A percentile compares a stretch with the other conserved stretches of the same genome.
Conservation (phyloP, 2,329 filamentous ascomycete species). For the Phoma herbarum region DNA sequence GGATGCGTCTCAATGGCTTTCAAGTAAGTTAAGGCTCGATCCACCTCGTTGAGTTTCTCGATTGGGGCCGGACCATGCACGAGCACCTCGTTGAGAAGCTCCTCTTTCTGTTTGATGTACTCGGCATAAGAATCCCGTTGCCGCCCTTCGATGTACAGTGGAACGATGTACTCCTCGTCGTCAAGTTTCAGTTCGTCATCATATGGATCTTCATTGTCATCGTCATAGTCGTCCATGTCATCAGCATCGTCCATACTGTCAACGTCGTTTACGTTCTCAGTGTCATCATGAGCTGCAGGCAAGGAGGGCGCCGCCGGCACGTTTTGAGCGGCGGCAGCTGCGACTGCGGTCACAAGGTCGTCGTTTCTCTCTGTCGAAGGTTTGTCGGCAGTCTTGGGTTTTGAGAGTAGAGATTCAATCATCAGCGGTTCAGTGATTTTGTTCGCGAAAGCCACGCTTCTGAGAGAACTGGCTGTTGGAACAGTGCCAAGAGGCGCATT, state of each 20-base stretch:
- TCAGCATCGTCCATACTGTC: conserved; percentile 11
- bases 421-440: conserved; percentile 10
- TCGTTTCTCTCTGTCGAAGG: conserved; percentile 8
- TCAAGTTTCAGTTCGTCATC: conserved; percentile 44
- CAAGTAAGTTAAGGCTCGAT: conserved; percentile 34
- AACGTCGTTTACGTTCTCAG: conserved; percentile 21
- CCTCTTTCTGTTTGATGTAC: conserved; percentile 30
- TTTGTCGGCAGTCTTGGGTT: background rate
- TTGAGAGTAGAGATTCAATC: conserved; percentile 3
- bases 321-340: background rate
- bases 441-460: conserved; percentile 35
- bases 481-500: conserved; percentile 42
- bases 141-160: conserved; percentile 44
- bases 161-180: conserved; percentile 44
- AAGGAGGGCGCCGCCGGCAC: background rate
- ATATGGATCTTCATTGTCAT: conserved; percentile 32
- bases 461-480: conserved; percentile 39
- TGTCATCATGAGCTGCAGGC: conserved; percentile 23
- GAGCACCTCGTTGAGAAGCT: conserved; percentile 28
- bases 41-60: conserved; percentile 26
- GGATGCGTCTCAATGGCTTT: conserved; percentile 44
- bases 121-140: conserved; percentile 38
- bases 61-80: background rate
- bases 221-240: conserved; percentile 20
- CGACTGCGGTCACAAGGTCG: conserved; percentile 13